Conservation (phyloP, 345 rosid genomes). For the Eucalyptus viminalis region DNA sequence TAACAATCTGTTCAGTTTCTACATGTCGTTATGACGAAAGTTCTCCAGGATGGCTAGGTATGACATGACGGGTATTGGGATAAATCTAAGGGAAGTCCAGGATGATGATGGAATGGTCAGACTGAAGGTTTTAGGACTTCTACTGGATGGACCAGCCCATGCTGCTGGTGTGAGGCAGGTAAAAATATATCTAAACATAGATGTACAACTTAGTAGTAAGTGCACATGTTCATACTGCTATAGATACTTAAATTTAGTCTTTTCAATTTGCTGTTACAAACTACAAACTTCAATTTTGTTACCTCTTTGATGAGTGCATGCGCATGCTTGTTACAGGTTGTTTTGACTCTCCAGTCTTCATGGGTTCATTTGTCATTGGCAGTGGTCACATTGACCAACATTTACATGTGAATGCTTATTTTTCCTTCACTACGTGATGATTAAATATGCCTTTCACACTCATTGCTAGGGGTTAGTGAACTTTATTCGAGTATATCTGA, state of each 20-base stretch:
- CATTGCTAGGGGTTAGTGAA: background rate
- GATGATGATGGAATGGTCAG: conserved; percentile 49
- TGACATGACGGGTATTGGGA: conserved; percentile 86
- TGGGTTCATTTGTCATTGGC: background rate
- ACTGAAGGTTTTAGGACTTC: conserved; percentile 71
- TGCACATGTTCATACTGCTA: background rate
- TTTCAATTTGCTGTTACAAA: background rate
- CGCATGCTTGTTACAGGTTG: background rate
- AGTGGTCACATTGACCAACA: background rate
- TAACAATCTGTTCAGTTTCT: conserved; percentile 17
- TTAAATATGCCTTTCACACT: background rate
- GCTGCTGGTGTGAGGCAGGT: conserved; percentile 89
- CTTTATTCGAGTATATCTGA: background rate
- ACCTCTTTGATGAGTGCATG: background rate
- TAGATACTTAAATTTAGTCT: background rate
- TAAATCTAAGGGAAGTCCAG: conserved; percentile 89
- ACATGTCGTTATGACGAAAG: conserved; percentile 30
- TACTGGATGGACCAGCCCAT: conserved; percentile 86
- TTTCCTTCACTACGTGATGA: background rate
- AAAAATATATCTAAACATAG: background rate
- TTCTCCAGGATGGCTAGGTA: conserved; percentile 96
- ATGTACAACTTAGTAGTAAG: background rate
- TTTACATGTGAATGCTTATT: background rate
- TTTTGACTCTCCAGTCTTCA: background rate
- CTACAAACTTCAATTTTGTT: background rate